Evolutionary conservation across 2,329 filamentous ascomycete species (phyloP), one percentile per base, ranked within the genome.

Genomic region (Aspergillus spinulosporus): DNA sequence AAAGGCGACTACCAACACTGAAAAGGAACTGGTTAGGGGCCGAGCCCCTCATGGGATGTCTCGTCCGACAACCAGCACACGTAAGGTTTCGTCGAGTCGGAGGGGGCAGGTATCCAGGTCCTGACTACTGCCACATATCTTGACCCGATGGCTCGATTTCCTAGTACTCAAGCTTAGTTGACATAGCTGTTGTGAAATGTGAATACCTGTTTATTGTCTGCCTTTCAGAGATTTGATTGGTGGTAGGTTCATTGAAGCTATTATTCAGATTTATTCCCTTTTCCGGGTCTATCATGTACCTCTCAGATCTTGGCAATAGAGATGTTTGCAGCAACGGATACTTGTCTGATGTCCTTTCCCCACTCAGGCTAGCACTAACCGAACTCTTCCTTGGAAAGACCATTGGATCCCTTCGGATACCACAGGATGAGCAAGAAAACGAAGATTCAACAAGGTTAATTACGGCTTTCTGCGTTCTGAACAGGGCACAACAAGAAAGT

Each of bases 71-170:
- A 97, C 94, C 45, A 99, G 94, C 2, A 99, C 94, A 60, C 85
- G 94, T 76, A 94, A 92, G 68, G 94, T 49, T 99, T 99, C 82
- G 97, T 99, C 94, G 94, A 99, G 78, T 96, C 95, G 2, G 94
- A 99, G 78, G 94, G 94, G 71, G 96, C 92, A 68, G 94, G 95
- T 88, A 88, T 97, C 75, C 94, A 99, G 78, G 83, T 99, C 69
- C 93, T 99, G 76, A 99, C 99, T 94, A 96, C 90, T 61, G 94
- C 93, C 54, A 89, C 89, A 15, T 26, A 26, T 21, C 11, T 43
- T 14, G 40, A 43, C 26, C 15, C 40, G 5, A 9, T 9, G 40
- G 15, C 8, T 14, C 21, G 40, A 11, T 43, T 26, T n/a, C 31
- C 34, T 37, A 21, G 21, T 21, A 21, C 21, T 21, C 21, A 21